A percentile compares a stretch with the other conserved stretches of the same genome.
phyloP scores from a whole-genome alignment of 192 early-diverging fungal species.

The Powellomyces hirtus region DNA sequence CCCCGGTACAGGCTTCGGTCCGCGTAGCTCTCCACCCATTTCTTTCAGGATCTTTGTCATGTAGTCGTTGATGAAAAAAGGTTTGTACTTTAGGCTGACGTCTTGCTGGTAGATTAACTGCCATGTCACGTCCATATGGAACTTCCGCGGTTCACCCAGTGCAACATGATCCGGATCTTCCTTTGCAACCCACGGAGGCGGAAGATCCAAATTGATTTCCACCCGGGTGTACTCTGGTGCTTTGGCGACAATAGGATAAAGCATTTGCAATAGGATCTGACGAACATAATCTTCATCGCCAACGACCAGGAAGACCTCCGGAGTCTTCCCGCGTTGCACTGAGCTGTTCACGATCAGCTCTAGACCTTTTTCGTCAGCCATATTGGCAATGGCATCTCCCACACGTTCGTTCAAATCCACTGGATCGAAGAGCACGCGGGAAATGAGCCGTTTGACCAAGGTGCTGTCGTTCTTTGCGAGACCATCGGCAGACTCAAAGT shows the following conservation, averaged over 20 bases:
- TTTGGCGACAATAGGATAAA: conserved; percentile 10
- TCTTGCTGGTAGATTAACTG: conserved; percentile 8
- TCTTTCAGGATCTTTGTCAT: conserved; percentile 15
- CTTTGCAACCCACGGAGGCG: conserved; percentile 18
- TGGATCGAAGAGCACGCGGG: conserved; percentile 23
- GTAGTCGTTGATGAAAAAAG: conserved; percentile 9
- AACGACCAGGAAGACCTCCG: conserved; percentile 25
- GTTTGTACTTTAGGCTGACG: neutral
- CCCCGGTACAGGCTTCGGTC: neutral
- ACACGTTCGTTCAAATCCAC: conserved; percentile 29
- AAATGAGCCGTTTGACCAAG: conserved; percentile 13
- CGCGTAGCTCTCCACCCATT: conserved; percentile 5
- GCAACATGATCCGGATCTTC: conserved; percentile 2
- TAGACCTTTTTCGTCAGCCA: conserved; percentile 21
- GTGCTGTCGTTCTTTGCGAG: neutral
- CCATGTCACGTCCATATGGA: conserved; percentile 28
- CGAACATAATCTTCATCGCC: conserved; percentile 28
- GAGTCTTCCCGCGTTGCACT: conserved; percentile 9
- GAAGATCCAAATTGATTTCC: conserved; percentile 14
- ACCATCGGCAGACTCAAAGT: conserved; percentile 6
- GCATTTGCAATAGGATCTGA: conserved; percentile 16
- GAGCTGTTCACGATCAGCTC: conserved; percentile 28
- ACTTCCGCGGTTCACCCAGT: neutral
- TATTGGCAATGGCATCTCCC: conserved; percentile 21
- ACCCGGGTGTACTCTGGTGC: conserved; percentile 30